Conservation (phyloP, 345 rosid genomes). For the Dipteronia dyeriana region DNA sequence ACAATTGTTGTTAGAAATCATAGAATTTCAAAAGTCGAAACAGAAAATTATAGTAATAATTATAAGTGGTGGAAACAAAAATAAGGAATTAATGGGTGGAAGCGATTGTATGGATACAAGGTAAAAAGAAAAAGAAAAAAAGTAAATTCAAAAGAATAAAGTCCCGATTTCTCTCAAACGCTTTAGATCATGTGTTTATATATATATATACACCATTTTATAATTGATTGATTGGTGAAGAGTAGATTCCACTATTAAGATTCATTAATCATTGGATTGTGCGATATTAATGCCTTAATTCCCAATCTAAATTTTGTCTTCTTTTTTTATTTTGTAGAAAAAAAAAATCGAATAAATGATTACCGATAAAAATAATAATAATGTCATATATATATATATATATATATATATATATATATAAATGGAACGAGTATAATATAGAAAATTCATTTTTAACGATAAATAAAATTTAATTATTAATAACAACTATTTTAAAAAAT, state of each 20-base stretch:
- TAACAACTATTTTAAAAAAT: no score
- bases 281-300: conserved; percentile 1
- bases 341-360: no score
- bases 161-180: background rate
- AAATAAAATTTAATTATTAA: no score
- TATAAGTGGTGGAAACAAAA: background rate
- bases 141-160: background rate
- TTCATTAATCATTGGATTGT: background rate
- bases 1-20: background rate
- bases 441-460: no score
- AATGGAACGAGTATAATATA: no score
- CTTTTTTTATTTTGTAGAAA: no score
- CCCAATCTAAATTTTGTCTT: background rate
- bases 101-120: background rate
- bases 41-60: background rate
- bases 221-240: background rate
- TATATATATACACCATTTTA: background rate
- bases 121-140: background rate
- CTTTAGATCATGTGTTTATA: background rate
- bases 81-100: conserved; percentile 5
- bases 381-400: no score
- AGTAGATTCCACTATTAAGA: background rate
- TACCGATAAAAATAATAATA: no score
- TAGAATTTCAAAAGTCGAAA: background rate
- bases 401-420: no score